Percentiles rank a stretch among this genome's conserved stretches.
Conservation (phyloP, 139 green algal genomes). For the Parachlorella kessleri region DNA sequence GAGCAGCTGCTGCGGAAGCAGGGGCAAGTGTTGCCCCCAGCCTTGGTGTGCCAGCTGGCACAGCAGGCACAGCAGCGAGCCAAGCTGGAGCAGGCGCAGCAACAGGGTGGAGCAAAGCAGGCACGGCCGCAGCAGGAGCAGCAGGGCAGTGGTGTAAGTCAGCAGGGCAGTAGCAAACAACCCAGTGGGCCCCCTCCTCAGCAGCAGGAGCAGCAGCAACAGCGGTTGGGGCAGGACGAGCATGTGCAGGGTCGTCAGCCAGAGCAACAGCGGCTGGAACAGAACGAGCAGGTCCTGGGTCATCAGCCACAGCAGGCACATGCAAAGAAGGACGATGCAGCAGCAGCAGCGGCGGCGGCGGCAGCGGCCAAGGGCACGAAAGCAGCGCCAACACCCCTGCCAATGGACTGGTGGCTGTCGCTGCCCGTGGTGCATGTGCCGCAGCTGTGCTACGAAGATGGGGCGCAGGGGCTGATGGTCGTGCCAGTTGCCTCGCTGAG, state of each 20-base stretch:
- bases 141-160: neutral
- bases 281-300: neutral
- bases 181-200: neutral
- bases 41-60: neutral
- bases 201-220: neutral
- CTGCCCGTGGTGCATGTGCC: conserved; percentile 29
- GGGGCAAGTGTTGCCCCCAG: neutral
- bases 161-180: neutral
- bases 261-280: neutral
- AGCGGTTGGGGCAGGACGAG: neutral
- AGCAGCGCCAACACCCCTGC: conserved; percentile 2
- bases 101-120: neutral
- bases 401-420: conserved; percentile 15
- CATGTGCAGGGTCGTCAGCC: neutral
- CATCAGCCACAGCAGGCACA: neutral
- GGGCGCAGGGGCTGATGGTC: conserved; percentile 13
- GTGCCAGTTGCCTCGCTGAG: neutral
- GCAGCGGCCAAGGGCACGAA: neutral
- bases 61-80: neutral
- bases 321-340: conserved; percentile 5
- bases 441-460: conserved; percentile 8
- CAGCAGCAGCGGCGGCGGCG: neutral
- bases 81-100: neutral
- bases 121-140: neutral
- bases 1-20: neutral